Conservation (phyloP, 257 asterid species). For the Pogostemon cablin region DNA sequence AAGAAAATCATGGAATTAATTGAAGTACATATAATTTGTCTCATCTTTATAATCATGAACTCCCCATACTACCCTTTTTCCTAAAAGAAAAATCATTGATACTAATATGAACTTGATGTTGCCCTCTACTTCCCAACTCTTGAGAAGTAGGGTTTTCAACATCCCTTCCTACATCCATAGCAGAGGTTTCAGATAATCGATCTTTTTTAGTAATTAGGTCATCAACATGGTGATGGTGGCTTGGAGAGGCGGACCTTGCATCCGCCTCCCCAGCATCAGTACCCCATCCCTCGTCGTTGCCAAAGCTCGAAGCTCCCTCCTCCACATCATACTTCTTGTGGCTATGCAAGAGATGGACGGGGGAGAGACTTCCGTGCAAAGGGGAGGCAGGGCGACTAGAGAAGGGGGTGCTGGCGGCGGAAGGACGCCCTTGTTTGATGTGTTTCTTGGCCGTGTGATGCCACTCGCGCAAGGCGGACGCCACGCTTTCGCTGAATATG, state of each 20-base stretch:
- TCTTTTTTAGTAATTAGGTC: slow-evolving; percentile 21
- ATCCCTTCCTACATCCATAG: slow-evolving; percentile 38
- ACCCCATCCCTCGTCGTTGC: slow-evolving; percentile 28
- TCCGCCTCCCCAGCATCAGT: slow-evolving; percentile 26
- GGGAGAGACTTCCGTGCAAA: slow-evolving; percentile 56
- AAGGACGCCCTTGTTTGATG: slow-evolving; percentile 54
- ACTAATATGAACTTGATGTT: slow-evolving; percentile 24
- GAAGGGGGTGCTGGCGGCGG: slow-evolving; percentile 51
- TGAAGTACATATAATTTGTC: no score
- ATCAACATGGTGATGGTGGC: slow-evolving; percentile 11
- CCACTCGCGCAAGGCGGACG: slow-evolving; percentile 72
- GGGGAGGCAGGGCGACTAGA: slow-evolving; percentile 77
- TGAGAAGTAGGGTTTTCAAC: slow-evolving; percentile 33
- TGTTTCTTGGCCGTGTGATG: slow-evolving; percentile 74
- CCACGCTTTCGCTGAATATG: slow-evolving; percentile 71
- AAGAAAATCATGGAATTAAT: background rate
- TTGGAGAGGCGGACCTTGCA: slow-evolving; percentile 17
- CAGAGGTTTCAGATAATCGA: background rate
- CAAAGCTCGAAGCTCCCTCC: slow-evolving; percentile 35
- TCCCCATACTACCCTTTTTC: slow-evolving; percentile 25
- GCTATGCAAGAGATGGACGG: slow-evolving; percentile 58
- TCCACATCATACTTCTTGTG: slow-evolving; percentile 35
- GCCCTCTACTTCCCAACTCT: slow-evolving; percentile 13
- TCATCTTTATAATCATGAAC: background rate
- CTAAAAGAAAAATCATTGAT: slow-evolving; percentile 44